phyloP scores from a whole-genome alignment of 768 basidiomycete species.

The Suillus placidus region DNA sequence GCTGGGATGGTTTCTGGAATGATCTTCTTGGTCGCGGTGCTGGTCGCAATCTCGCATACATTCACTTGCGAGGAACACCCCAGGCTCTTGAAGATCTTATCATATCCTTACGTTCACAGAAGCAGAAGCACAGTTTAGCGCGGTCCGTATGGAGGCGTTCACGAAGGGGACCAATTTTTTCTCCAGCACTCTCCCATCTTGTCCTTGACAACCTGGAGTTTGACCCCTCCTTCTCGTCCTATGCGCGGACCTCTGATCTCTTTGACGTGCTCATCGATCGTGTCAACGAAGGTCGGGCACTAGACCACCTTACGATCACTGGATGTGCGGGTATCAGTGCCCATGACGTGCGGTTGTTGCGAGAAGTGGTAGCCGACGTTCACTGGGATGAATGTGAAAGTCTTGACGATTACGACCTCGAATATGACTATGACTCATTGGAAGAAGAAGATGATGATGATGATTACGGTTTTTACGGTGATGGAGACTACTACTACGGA shows the following conservation, averaged over 20 bases:
- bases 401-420: not conserved
- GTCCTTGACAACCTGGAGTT: not conserved
- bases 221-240: not conserved
- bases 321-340: not conserved
- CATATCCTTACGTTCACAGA: not conserved
- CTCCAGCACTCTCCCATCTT: slow-evolving; percentile 6
- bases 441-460: slow-evolving; percentile 4
- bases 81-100: not conserved
- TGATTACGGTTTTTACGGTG: not conserved
- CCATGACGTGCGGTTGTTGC: not conserved
- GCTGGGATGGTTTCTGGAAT: slow-evolving; percentile 1
- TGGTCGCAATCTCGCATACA: not conserved
- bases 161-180: not conserved
- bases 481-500: not conserved
- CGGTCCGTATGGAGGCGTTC: not conserved
- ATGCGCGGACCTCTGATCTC: not conserved
- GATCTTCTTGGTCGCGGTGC: not conserved
- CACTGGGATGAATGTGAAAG: slow-evolving; percentile 5
- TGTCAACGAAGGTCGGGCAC: slow-evolving; percentile 3
- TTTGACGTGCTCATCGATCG: slow-evolving; percentile 11
- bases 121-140: not conserved
- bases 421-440: not conserved
- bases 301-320: slow-evolving; percentile 1
- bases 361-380: slow-evolving; percentile 9
- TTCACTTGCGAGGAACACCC: not conserved